These are phyloP conservation scores for Xylaria arbuscula DNA, from an alignment of 2,329 filamentous ascomycete species.

Conservation along the genomic window DNA sequence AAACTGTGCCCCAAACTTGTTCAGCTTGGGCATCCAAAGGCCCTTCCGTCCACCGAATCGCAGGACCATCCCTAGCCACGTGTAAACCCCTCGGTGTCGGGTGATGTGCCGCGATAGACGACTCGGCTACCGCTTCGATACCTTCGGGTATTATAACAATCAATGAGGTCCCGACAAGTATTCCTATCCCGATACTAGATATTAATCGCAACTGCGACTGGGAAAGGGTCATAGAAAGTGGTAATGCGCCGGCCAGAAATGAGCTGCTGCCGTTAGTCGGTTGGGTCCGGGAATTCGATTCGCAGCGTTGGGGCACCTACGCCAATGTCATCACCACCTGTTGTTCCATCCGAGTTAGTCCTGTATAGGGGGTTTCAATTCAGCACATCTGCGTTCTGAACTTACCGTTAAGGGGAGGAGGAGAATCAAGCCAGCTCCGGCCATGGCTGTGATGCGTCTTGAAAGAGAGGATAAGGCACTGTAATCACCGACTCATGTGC, in stretches of 20 bases:
- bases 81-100: slow-evolving; percentile 42
- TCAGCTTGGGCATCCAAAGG: slow-evolving; percentile 9
- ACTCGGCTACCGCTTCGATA: slow-evolving; percentile 85
- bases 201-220: slow-evolving; percentile 88
- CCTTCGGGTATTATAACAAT: slow-evolving; percentile 98
- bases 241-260: slow-evolving; percentile 90
- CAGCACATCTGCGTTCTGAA: neutral
- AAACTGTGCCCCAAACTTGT: slow-evolving; percentile 13
- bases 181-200: slow-evolving; percentile 91
- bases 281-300: slow-evolving; percentile 28
- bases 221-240: slow-evolving; percentile 87
- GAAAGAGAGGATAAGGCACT: slow-evolving; percentile 30
- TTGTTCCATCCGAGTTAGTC: slow-evolving; percentile 38
- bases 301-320: slow-evolving; percentile 42
- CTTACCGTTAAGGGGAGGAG: slow-evolving; percentile 52
- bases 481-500: slow-evolving; percentile 45
- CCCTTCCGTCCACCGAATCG: slow-evolving; percentile 39
- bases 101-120: slow-evolving; percentile 52
- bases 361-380: slow-evolving; percentile 7
- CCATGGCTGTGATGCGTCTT: slow-evolving; percentile 43
- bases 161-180: slow-evolving; percentile 92
- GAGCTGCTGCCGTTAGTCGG: slow-evolving; percentile 68
- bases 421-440: slow-evolving; percentile 50
- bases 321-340: slow-evolving; percentile 54
- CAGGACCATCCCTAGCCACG: slow-evolving; percentile 29